Evolutionary conservation across 352 stramenopile genomes (phyloP), one percentile per base, ranked within the genome.

Genomic region (Phytopythium oedochilum): DNA sequence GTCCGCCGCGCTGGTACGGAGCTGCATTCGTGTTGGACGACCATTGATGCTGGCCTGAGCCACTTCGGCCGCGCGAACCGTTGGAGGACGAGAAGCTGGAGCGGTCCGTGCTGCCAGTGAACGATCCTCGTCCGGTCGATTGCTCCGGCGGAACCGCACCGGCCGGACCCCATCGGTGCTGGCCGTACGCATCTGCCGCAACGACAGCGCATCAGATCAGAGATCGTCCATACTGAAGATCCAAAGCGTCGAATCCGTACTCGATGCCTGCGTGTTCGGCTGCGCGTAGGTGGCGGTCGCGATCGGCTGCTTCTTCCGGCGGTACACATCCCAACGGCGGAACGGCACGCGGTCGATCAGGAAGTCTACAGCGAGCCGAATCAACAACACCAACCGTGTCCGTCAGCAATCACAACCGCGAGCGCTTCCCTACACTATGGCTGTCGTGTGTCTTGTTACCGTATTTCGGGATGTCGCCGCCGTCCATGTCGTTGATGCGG

Each of bases 401-500:
- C 7, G 28, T 20, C 14, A 35, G 8, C 6, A 28, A 45, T 29
- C 12, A 18, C 9, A 2, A 52, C 26, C 36, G 14, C 36, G 36
- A 42, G 17, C 18, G 36, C 3, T 39, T n/a, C n/a, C n/a, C 34
- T 18, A n/a, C 34, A n/a, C 34, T n/a, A n/a, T 39, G 31, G 31
- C 31, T 36, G 38, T 5, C 35, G 15, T 26, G n/a, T n/a, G n/a
- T n/a, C n/a, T n/a, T n/a, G n/a, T 42, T 60, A 91, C 81, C 81
- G 70, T 94, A 94, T 81, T 92, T 92, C 36, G 84, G 82, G n/a
- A 90, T 70, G 5, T 92, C 80, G 1, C 36, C 60, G 5, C 74
- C 74, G 58, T 92, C 84, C 34, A 89, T 59, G 45, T 94, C 84
- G 48, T 92, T 92, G 54, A 94, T 94, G 53, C 82, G 84, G 29